Base-by-base conservation (phyloP, 139 green algal genomes). In the Coelastrella sp. region DNA sequence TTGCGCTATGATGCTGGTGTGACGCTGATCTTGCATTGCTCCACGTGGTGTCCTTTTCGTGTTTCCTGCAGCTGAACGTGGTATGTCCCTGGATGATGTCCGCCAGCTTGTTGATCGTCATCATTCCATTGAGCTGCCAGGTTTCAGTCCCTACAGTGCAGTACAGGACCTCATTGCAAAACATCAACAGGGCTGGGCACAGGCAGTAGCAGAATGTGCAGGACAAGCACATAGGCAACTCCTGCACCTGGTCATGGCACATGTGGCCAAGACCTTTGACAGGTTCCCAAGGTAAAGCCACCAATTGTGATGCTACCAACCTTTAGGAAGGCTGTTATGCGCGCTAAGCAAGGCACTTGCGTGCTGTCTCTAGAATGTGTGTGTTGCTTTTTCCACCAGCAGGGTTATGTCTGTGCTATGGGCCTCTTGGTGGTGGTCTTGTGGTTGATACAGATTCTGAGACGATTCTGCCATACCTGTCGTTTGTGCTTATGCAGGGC, bases 71-170 rank as follows among this genome's bases (percentile, higher is more conserved):
- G 78, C 62, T 2, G 5, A 21, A 5, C 78, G 41, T 21, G 78
- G 60, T 27, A 45, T 74, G 60, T 50, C 60, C 8, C 62, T 84
- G 38, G 60, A 74, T 30, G 78, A 84, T 75, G 78, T 84, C 30
- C 60, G 60, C 9, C 60, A 74, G 60, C 43, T 84, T 64, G 78
- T 84, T n/a, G 60, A 74, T 15, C 30, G 40, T 15, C 78, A 84
- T 53, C 78, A 84, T n/a, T 76, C 60, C 40, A 53, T 84, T 50
- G 78, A 84, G 78, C 62, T 84, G 60, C 78, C 78, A 6, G 78
- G 78, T 17, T 84, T 84, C 78, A 84, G 78, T 32, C 78, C 78
- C 7, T 84, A 84, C 62, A 75, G 60, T 30, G 78, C 78, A 38
- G 62, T 84, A 53, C 78, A 84, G 78, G 60, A 84, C 60, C 78